phyloP scores from a whole-genome alignment of 2,329 filamentous ascomycete species.

The Talaromyces verruculosus region DNA sequence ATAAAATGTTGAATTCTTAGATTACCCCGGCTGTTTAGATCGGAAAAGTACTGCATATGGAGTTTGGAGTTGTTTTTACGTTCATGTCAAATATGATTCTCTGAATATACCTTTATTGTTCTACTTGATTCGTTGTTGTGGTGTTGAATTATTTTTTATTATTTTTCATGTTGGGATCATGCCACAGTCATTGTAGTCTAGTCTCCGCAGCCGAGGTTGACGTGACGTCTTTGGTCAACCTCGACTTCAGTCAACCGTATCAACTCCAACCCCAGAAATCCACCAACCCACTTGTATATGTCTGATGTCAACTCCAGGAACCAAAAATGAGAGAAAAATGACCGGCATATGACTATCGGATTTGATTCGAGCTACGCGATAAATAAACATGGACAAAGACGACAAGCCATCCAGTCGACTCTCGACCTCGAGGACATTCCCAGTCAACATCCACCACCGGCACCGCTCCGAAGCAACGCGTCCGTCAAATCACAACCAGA shows the following conservation, averaged over 20 bases:
- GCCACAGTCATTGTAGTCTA: not conserved
- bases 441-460: slow-evolving; percentile 19
- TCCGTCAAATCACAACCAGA: not conserved
- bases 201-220: slow-evolving; percentile 11
- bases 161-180: not conserved
- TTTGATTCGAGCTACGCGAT: not conserved
- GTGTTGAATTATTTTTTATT: not conserved
- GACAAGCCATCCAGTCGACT: slow-evolving; percentile 9
- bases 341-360: not conserved
- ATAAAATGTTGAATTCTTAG: slow-evolving; percentile 48
- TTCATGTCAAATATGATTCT: not conserved
- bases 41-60: not conserved
- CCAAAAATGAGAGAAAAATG: not conserved
- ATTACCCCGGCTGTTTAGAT: not conserved
- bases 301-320: too few species aligned
- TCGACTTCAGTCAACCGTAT: not conserved
- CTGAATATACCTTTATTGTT: not conserved
- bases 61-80: slow-evolving; percentile 9
- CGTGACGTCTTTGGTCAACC: slow-evolving; percentile 1
- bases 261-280: not conserved
- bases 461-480: slow-evolving; percentile 22
- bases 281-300: not conserved
- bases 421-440: slow-evolving; percentile 15
- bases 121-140: not conserved
- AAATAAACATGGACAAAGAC: not conserved